Base-by-base conservation (phyloP, 2,329 filamentous ascomycete species). In the Blumeria hordei region DNA sequence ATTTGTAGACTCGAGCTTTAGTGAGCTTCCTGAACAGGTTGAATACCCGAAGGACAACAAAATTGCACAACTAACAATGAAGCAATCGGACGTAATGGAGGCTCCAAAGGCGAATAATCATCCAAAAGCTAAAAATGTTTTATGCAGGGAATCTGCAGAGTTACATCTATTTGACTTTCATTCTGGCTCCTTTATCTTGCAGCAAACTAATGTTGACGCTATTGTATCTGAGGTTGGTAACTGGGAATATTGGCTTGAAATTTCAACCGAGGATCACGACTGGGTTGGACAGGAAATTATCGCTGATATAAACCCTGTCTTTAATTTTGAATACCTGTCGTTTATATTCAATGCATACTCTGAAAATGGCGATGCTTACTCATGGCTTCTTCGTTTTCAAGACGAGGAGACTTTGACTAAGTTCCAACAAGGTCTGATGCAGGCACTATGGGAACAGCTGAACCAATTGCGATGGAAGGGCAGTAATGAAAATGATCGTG, bases 331-430 rank as follows among this genome's bases (percentile, higher is more conserved):
- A 67, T 96, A 90, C 63, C 74, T 94, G n/a, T 96, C 90, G 0
- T 96, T 96, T 67, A 95, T 98, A 64, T 98, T 98, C 75, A 98
- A 98, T 64, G 88, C 95, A 66, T 96, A 94, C 66, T 77, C 83
- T 12, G 76, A 81, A 37, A 86, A 95, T 67, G 87, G 88, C 1
- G 85, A 84, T 1, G 90, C 92, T 4, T 93, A 88, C 67, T 98
- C 92, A 0, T 98, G 92, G 90, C 76, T 98, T 12, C 72, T 98
- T 37, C 81, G 88, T 12, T 98, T 98, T 71, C 86, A 83, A 63
- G 84, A 94, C 60, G 83, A 88, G 61, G 71, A 78, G 18, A 81
- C 81, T 0, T 74, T 93, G 54, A 88, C 94, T 66, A 76, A 77
- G 33, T 95, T 98, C 67, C 92, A 98, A 66, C 83, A 94, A 62